Percentiles rank a stretch among this genome's conserved stretches.
Conservation (phyloP, 768 basidiomycete genomes). For the Tulasnella sp. region DNA sequence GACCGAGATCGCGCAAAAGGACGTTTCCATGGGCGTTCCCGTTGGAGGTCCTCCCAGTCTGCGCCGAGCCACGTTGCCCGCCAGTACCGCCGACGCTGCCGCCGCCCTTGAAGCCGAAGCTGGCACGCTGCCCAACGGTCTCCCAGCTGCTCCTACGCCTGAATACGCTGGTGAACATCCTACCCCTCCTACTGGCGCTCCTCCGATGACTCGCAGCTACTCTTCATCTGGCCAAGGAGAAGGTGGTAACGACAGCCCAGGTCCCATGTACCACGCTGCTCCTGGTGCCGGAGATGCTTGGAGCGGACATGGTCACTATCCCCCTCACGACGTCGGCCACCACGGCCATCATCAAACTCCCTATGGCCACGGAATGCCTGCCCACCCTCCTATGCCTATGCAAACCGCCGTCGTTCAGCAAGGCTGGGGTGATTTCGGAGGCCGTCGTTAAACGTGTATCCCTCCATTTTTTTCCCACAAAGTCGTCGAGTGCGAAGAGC, state of each 20-base stretch:
- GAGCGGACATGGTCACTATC: background rate
- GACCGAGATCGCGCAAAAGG: background rate
- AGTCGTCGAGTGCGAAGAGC: too few relatives aligned
- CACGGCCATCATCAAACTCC: background rate
- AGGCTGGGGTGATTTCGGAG: background rate
- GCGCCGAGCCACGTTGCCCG: background rate
- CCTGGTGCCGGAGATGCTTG: background rate
- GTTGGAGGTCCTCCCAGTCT: background rate
- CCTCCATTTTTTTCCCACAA: background rate
- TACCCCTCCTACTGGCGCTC: background rate
- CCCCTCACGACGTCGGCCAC: background rate
- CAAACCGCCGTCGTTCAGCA: background rate
- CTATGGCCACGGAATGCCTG: background rate
- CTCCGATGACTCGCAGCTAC: background rate
- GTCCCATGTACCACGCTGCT: background rate
- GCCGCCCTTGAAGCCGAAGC: background rate
- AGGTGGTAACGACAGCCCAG: background rate
- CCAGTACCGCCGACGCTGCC: background rate
- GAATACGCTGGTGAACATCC: background rate
- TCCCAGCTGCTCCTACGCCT: background rate
- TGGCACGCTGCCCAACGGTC: background rate
- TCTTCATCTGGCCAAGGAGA: background rate
- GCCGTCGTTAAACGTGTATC: background rate
- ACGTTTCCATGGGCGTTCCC: background rate
- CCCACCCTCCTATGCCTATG: background rate